Evolutionary conservation across 2,329 filamentous ascomycete genomes (phyloP).

Genomic region (Mycosphaerella arachidis): DNA sequence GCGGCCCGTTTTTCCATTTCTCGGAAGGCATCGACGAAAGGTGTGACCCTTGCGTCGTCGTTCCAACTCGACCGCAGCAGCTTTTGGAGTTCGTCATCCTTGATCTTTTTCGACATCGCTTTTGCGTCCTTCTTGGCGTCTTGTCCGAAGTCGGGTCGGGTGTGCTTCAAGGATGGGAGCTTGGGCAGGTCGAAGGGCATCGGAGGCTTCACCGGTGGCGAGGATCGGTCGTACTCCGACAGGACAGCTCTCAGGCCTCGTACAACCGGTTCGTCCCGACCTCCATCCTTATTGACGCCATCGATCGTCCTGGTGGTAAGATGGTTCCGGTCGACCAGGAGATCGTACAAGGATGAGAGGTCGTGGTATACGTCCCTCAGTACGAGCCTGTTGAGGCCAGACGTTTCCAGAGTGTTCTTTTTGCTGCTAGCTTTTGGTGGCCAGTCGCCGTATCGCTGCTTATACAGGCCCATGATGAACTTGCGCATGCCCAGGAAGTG

Average conservation of each 20-base stretch:
- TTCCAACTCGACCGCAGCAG: constrained; percentile 81
- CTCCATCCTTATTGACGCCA: constrained; percentile 53
- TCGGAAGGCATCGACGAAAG: constrained; percentile 66
- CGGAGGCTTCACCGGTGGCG: constrained; percentile 82
- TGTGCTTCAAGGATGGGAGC: constrained; percentile 63
- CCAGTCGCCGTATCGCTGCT: constrained; percentile 67
- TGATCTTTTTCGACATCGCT: constrained; percentile 65
- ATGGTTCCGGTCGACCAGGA: constrained; percentile 73
- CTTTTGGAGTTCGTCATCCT: constrained; percentile 70
- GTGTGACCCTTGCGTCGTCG: constrained; percentile 57
- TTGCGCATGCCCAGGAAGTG: constrained; percentile 70
- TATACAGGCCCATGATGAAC: constrained; percentile 68
- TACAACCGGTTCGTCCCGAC: constrained; percentile 55
- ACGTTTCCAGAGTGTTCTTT: constrained; percentile 84
- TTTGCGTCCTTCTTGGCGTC: constrained; percentile 71
- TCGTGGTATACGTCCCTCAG: constrained; percentile 79
- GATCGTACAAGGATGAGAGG: constrained; percentile 79
- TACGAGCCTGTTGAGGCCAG: constrained; percentile 79
- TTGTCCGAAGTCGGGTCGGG: constrained; percentile 62
- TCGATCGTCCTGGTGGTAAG: constrained; percentile 76
- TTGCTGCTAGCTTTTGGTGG: constrained; percentile 87
- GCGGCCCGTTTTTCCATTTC: constrained; percentile 67
- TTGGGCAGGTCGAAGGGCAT: constrained; percentile 85
- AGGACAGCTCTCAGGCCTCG: constrained; percentile 74
- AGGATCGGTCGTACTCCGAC: constrained; percentile 82